Conservation (phyloP, 352 stramenopile species). For the Phytophthora tubulina region DNA sequence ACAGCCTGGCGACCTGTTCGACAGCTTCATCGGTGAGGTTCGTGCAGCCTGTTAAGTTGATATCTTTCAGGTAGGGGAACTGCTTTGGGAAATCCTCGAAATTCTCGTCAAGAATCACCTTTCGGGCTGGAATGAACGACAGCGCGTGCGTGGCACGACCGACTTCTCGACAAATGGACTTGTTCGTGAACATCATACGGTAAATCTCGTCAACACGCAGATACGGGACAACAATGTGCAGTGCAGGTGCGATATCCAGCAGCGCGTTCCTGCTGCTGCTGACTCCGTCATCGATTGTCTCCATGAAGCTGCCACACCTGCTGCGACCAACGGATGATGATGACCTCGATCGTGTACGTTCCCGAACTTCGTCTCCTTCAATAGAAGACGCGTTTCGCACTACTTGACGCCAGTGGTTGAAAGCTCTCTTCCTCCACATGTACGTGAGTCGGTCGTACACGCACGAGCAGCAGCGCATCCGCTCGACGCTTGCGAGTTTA, state of each 20-base stretch:
- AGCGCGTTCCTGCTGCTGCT: constrained; percentile 30
- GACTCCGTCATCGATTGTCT: constrained; percentile 26
- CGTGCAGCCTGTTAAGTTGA: constrained; percentile 73
- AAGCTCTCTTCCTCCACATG: constrained; percentile 83
- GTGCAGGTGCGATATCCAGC: constrained; percentile 45
- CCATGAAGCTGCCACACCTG: constrained; percentile 28
- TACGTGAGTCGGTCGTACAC: constrained; percentile 77
- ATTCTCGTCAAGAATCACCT: constrained; percentile 57
- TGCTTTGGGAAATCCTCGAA: constrained; percentile 47
- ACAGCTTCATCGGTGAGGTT: constrained; percentile 66
- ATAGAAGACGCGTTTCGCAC: constrained; percentile 27
- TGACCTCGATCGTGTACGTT: constrained; percentile 19
- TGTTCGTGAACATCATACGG: constrained; percentile 57
- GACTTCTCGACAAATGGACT: constrained; percentile 53
- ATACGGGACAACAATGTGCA: constrained; percentile 59
- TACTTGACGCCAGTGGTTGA: constrained; percentile 73
- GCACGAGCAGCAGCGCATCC: constrained; percentile 63
- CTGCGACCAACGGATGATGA: constrained; percentile 23
- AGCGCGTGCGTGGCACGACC: constrained; percentile 50
- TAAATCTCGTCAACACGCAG: constrained; percentile 66
- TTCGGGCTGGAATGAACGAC: constrained; percentile 68
- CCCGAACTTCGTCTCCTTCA: constrained; percentile 1
- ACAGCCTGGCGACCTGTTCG: constrained; percentile 48
- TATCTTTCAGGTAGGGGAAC: constrained; percentile 61
- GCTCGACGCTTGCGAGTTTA: constrained; percentile 16